Conservation (phyloP, 2,329 filamentous ascomycete genomes). For the Neopestalotiopsis rosae region DNA sequence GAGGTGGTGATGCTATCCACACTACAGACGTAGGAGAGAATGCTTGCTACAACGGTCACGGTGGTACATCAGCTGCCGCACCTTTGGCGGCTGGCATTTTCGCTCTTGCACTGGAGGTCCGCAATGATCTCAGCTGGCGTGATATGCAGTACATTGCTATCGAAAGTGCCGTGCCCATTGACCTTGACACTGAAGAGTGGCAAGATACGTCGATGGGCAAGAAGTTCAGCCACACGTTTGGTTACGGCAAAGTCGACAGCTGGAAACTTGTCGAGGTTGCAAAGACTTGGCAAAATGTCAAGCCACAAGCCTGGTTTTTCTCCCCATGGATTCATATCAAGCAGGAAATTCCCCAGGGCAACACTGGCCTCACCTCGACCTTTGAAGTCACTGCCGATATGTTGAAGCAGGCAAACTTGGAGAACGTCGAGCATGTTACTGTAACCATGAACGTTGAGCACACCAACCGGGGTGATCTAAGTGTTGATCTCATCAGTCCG, state of each 20-base stretch:
- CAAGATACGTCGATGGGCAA: constrained; percentile 80
- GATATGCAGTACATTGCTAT: constrained; percentile 93
- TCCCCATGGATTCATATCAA: constrained; percentile 94
- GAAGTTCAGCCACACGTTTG: constrained; percentile 92
- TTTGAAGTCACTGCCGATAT: constrained; percentile 84
- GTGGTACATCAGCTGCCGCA: constrained; percentile 93
- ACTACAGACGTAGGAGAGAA: constrained; percentile 92
- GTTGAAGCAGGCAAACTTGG: constrained; percentile 82
- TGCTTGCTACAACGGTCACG: constrained; percentile 80
- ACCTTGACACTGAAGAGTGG: constrained; percentile 76
- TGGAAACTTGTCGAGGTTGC: constrained; percentile 84
- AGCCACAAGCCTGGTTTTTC: constrained; percentile 93
- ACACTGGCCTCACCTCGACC: constrained; percentile 76
- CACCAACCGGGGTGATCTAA: constrained; percentile 85
- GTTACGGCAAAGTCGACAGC: constrained; percentile 93
- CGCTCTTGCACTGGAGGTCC: constrained; percentile 82
- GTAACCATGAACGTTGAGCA: constrained; percentile 97
- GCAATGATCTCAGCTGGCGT: constrained; percentile 89
- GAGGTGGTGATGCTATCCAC: constrained; percentile 87
- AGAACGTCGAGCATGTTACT: constrained; percentile 90
- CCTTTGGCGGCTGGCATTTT: constrained; percentile 92
- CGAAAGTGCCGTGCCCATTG: constrained; percentile 81
- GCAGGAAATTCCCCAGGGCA: constrained; percentile 82
- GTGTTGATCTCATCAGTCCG: constrained; percentile 89
- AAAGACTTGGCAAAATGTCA: constrained; percentile 85